Conservation (phyloP, 345 rosid species). For the Linum usitatissimum region DNA sequence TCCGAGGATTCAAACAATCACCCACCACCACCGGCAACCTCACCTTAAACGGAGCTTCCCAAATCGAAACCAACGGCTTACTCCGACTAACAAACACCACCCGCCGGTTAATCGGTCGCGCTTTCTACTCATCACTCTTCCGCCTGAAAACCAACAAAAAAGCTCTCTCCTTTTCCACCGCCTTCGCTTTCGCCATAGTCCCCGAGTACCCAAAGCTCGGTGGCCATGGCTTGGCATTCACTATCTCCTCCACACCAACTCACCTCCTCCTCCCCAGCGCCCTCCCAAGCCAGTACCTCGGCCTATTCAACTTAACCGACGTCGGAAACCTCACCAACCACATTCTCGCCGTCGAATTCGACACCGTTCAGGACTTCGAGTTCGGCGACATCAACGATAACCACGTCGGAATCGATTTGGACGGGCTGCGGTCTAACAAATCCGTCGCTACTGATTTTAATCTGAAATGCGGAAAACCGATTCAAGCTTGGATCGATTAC, state of each 20-base stretch:
- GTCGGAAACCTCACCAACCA: slow-evolving; percentile 43
- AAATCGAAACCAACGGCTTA: slow-evolving; percentile 38
- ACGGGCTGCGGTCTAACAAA: slow-evolving; percentile 42
- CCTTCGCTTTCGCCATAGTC: slow-evolving; percentile 65
- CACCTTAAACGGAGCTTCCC: slow-evolving; percentile 40
- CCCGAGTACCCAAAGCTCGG: slow-evolving; percentile 59
- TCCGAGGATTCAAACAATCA: slow-evolving; percentile 8
- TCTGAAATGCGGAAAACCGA: slow-evolving; percentile 38
- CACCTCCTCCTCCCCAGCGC: slow-evolving; percentile 51
- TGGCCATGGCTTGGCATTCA: slow-evolving; percentile 77
- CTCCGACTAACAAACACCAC: slow-evolving; percentile 50
- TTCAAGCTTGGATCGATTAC: slow-evolving; percentile 85
- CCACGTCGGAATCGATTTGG: slow-evolving; percentile 73
- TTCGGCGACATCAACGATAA: slow-evolving; percentile 60
- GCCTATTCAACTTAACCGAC: slow-evolving; percentile 17
- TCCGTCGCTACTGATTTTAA: slow-evolving; percentile 47
- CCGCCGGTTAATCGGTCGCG: slow-evolving; percentile 52
- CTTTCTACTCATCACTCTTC: slow-evolving; percentile 58
- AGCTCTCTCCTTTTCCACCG: slow-evolving; percentile 60
- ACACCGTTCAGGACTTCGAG: slow-evolving; percentile 60
- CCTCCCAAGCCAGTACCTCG: slow-evolving; percentile 5
- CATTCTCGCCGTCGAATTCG: slow-evolving; percentile 78
- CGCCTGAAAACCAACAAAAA: slow-evolving; percentile 33
- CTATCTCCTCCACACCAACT: slow-evolving; percentile 40
- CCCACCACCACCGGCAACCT: slow-evolving; percentile 17